phyloP scores from a whole-genome alignment of 257 asterid genomes.

The Solanum peruvianum region DNA sequence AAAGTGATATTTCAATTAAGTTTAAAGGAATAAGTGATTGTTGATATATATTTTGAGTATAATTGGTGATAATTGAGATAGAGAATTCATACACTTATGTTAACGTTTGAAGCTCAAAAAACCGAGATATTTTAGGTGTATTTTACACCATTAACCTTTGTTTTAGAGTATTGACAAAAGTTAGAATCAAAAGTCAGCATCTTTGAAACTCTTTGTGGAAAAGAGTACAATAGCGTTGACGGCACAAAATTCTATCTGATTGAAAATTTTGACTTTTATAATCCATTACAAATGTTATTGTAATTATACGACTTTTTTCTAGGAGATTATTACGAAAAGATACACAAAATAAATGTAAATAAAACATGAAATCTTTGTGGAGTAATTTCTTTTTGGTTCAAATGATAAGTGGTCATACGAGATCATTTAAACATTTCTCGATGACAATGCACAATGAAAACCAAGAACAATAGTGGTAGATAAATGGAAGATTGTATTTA shows the following conservation, averaged over 20 bases:
- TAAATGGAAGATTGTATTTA: background rate
- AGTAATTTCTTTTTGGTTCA: background rate
- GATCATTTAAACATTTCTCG: background rate
- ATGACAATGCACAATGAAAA: background rate
- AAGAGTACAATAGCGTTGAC: background rate
- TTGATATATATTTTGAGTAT: background rate
- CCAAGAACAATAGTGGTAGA: background rate
- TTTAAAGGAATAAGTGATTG: background rate
- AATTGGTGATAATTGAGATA: accelerated
- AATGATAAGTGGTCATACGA: background rate
- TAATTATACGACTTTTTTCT: background rate
- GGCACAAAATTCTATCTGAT: background rate
- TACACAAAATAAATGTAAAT: background rate
- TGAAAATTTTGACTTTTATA: background rate
- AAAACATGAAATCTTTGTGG: no score
- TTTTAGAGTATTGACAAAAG: background rate
- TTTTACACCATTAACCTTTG: background rate
- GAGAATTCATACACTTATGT: accelerated
- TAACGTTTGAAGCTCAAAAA: accelerated
- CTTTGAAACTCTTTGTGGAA: background rate
- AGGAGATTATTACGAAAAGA: background rate
- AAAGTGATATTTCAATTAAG: no score
- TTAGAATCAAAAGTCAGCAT: background rate
- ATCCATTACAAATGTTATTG: background rate
- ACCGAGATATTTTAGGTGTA: background rate